phyloP scores from a whole-genome alignment of 2,329 filamentous ascomycete species.

The Arthroderma sp. region DNA sequence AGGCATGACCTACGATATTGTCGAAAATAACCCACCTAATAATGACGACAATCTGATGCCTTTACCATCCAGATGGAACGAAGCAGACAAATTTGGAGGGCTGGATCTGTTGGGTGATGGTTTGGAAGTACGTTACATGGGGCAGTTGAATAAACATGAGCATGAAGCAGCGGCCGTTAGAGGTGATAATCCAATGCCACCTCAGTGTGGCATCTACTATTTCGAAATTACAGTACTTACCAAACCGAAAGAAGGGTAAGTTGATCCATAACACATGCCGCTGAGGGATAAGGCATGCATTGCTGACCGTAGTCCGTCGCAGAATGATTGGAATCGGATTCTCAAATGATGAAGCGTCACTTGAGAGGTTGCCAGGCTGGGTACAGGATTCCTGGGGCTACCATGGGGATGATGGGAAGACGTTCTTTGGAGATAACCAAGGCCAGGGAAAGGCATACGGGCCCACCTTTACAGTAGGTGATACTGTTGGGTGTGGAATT shows the following conservation, averaged over 20 bases:
- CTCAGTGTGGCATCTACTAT: slow-evolving; percentile 87
- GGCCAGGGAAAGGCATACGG: slow-evolving; percentile 45
- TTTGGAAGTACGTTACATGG: slow-evolving; percentile 53
- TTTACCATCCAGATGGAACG: slow-evolving; percentile 73
- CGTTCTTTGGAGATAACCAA: slow-evolving; percentile 46
- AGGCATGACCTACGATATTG: slow-evolving; percentile 69
- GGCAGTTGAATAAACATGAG: slow-evolving; percentile 45
- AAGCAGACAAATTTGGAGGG: slow-evolving; percentile 56
- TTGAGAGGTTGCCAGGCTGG: slow-evolving; percentile 52
- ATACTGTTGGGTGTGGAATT: slow-evolving; percentile 52
- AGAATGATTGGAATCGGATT: slow-evolving; percentile 45
- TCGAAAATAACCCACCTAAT: slow-evolving; percentile 51
- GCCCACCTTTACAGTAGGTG: slow-evolving; percentile 44
- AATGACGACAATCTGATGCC: slow-evolving; percentile 53
- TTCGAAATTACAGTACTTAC: slow-evolving; percentile 61
- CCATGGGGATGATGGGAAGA: slow-evolving; percentile 52
- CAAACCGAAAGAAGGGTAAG: slow-evolving; percentile 55
- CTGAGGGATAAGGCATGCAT: too few species aligned
- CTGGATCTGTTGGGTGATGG: slow-evolving; percentile 66
- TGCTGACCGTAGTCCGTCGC: neutral
- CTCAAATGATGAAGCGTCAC: slow-evolving; percentile 43
- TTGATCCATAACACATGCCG: slow-evolving; percentile 1
- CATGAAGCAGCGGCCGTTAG: slow-evolving; percentile 72
- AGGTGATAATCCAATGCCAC: slow-evolving; percentile 73
- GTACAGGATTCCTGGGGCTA: slow-evolving; percentile 54